These are phyloP conservation scores for Emiliania huxleyi DNA, from an alignment of 78 protist species.

Conservation along the genomic window DNA sequence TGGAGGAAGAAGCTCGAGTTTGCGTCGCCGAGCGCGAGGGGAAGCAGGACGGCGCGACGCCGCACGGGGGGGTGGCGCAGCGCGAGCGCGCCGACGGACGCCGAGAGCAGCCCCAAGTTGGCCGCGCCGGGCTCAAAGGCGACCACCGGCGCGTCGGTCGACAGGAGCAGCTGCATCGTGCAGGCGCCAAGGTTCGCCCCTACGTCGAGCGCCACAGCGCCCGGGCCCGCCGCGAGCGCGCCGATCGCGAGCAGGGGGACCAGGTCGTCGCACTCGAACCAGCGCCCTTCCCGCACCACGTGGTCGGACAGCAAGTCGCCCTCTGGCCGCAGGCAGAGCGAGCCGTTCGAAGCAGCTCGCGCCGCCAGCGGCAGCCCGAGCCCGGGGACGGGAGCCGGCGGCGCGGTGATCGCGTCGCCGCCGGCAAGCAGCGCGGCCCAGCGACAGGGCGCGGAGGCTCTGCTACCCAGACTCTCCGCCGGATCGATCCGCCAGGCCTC, in stretches of 20 bases:
- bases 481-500: no score
- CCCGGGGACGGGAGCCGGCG: no score
- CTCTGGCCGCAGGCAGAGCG: neutral
- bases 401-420: no score
- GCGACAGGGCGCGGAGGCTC: no score
- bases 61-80: neutral
- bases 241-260: neutral
- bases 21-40: neutral
- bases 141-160: neutral
- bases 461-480: no score
- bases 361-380: no score
- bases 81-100: neutral
- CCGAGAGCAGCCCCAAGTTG: neutral
- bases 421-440: no score
- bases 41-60: neutral
- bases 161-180: neutral
- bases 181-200: neutral
- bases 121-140: neutral
- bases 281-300: neutral
- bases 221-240: neutral
- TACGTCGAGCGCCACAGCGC: neutral
- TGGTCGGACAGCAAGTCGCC: neutral
- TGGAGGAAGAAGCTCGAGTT: neutral
- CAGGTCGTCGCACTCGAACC: slow-evolving; percentile 4
- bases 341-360: no score